These are phyloP conservation scores for Adansonia gregorii DNA, from an alignment of 441 rosid genomes.

Conservation along the genomic window DNA sequence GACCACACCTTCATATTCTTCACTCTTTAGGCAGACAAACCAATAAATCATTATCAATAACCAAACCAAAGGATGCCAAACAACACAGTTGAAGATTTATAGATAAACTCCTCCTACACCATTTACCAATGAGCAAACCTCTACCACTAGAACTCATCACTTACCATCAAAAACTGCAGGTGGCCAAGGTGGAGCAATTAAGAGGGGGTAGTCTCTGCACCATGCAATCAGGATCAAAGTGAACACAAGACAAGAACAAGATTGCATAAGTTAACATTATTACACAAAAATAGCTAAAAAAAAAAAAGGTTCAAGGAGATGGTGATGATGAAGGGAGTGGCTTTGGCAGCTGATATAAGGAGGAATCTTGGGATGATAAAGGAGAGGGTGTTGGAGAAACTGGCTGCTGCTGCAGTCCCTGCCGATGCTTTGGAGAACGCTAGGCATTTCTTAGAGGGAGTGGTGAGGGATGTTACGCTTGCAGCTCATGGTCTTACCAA, in stretches of 20 bases:
- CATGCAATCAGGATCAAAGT: conserved; percentile 31
- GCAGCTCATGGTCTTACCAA: conserved; percentile 55
- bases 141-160: conserved; percentile 4
- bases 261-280: not conserved
- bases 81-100: not conserved
- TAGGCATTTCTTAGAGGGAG: conserved; percentile 45
- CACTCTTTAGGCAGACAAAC: not conserved
- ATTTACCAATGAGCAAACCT: not conserved
- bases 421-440: conserved; percentile 48
- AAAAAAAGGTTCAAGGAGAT: not conserved
- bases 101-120: not conserved
- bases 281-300: not conserved
- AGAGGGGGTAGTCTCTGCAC: conserved; percentile 35
- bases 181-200: conserved; percentile 31
- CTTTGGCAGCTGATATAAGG: conserved; percentile 27
- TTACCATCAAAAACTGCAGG: not conserved
- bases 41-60: conserved; percentile 14
- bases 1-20: not conserved
- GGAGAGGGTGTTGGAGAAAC: conserved; percentile 50
- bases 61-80: conserved; percentile 14
- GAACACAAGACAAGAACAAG: not conserved
- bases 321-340: conserved; percentile 28
- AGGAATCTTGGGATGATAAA: conserved; percentile 44
- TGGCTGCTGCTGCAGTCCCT: conserved; percentile 47
- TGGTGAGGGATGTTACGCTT: conserved; percentile 43